Conservation (phyloP, 148 eudicot genomes). For the Rhododendron ferrugineum region DNA sequence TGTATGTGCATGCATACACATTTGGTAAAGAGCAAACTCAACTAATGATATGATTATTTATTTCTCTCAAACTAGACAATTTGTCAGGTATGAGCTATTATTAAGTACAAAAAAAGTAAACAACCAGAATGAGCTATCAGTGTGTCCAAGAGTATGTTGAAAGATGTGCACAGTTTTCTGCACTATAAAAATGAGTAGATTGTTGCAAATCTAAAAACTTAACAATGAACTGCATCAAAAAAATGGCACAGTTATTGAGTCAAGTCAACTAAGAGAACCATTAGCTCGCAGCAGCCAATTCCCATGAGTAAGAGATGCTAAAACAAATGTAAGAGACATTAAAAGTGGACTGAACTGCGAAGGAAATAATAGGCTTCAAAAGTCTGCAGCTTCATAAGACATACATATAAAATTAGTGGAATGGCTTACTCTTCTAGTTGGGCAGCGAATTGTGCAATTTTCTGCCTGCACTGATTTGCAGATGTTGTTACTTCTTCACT, state of each 20-base stretch:
- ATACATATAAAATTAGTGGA: background rate
- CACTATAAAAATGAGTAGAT: background rate
- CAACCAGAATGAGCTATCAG: background rate
- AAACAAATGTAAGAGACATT: background rate
- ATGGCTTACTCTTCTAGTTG: conserved; percentile 69
- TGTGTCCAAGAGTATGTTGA: background rate
- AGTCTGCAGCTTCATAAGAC: background rate
- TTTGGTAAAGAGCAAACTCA: background rate
- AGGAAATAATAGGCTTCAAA: background rate
- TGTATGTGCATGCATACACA: background rate
- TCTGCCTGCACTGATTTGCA: conserved; percentile 70
- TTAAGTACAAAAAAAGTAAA: background rate
- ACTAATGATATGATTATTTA: background rate
- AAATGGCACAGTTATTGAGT: background rate
- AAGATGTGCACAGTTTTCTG: background rate
- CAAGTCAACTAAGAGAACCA: conserved; percentile 6
- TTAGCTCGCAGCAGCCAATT: background rate
- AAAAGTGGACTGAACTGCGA: background rate
- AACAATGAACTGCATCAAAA: background rate
- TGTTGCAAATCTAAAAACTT: background rate
- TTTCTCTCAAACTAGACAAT: background rate
- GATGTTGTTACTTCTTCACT: conserved; percentile 64
- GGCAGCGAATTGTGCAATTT: conserved; percentile 78
- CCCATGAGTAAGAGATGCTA: background rate
- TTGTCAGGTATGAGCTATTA: background rate